These are phyloP conservation scores for Brasilioporus rufonigricans DNA, from an alignment of 768 basidiomycete species.

Conservation along the genomic window DNA sequence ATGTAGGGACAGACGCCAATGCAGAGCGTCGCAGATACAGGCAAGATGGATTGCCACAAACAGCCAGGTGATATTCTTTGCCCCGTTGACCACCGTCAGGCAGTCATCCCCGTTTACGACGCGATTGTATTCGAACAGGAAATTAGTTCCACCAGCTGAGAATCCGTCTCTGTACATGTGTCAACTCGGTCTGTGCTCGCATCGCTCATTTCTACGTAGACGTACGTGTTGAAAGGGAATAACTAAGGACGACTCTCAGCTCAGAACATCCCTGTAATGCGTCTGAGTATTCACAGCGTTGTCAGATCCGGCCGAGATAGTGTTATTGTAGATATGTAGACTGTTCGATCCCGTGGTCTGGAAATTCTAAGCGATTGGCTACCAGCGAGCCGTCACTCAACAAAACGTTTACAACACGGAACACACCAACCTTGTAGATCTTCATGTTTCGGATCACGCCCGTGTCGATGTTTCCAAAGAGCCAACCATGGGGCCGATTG, in stretches of 20 bases:
- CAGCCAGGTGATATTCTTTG: constrained; percentile 53
- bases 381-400: neutral
- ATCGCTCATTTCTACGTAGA: neutral
- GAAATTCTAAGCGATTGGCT: neutral
- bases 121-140: constrained; percentile 34
- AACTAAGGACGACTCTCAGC: constrained; percentile 16
- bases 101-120: constrained; percentile 64
- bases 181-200: neutral
- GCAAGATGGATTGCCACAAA: constrained; percentile 10
- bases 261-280: too few species aligned
- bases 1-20: neutral
- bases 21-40: neutral
- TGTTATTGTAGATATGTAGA: constrained; percentile 34
- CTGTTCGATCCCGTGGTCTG: constrained; percentile 48
- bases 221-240: neutral
- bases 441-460: constrained; percentile 60
- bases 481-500: constrained; percentile 49
- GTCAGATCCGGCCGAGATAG: too few species aligned
- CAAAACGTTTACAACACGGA: neutral
- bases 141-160: neutral
- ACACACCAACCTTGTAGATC: constrained; percentile 43
- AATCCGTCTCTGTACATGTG: neutral
- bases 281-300: too few species aligned
- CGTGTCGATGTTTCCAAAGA: constrained; percentile 50
- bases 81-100: constrained; percentile 54